Conservation (phyloP, 2,329 filamentous ascomycete genomes). For the Chaetomiaceae sp. region DNA sequence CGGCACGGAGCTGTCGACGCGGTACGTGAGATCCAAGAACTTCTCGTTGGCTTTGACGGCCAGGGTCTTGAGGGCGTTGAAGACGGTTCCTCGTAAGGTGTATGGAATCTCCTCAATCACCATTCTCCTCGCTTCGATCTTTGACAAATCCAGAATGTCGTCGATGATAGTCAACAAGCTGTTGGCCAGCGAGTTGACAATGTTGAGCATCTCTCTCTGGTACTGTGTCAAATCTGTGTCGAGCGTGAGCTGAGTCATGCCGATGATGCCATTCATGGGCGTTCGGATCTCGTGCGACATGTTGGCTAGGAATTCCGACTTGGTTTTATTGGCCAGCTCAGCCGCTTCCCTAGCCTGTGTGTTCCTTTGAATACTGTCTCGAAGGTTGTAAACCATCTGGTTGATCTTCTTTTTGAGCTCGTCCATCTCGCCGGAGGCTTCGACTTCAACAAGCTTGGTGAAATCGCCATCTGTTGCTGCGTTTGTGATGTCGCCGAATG, state of each 20-base stretch:
- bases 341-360: constrained; percentile 93
- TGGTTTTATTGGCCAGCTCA: constrained; percentile 95
- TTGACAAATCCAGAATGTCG: constrained; percentile 68
- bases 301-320: constrained; percentile 96
- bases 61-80: constrained; percentile 93
- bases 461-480: constrained; percentile 96
- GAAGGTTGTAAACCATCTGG: constrained; percentile 93
- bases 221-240: constrained; percentile 94
- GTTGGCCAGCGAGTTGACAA: constrained; percentile 94
- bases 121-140: constrained; percentile 95
- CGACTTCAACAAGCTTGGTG: constrained; percentile 92
- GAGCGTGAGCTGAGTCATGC: constrained; percentile 94
- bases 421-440: constrained; percentile 98
- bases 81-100: constrained; percentile 87
- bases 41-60: constrained; percentile 98
- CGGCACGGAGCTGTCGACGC: constrained; percentile 87
- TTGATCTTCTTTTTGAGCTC: constrained; percentile 99
- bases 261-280: constrained; percentile 95
- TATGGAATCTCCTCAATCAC: constrained; percentile 98
- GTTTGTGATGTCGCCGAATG: constrained; percentile 98
- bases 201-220: constrained; percentile 97
- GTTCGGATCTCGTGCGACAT: constrained; percentile 99
- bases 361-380: constrained; percentile 95
- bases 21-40: constrained; percentile 85
- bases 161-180: constrained; percentile 97